phyloP scores from a whole-genome alignment of 352 stramenopile species.

The Plasmopara viticola region DNA sequence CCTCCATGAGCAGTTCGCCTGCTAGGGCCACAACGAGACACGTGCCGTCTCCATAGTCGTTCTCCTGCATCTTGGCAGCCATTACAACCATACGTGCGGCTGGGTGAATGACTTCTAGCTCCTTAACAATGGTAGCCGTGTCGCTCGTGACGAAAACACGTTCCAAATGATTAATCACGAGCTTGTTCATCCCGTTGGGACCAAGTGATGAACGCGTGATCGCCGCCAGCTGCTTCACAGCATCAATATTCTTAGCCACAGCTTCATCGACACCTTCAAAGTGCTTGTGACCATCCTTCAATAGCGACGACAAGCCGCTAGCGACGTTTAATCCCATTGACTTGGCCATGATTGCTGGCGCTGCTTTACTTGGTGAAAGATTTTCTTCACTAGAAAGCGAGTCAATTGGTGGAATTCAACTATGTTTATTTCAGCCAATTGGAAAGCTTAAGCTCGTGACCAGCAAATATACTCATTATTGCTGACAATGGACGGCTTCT shows the following conservation, averaged over 20 bases:
- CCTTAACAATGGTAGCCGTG: constrained; percentile 98
- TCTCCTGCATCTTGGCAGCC: constrained; percentile 98
- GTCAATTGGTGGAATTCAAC: constrained; percentile 1
- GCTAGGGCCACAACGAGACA: constrained; percentile 97
- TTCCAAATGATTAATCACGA: constrained; percentile 99
- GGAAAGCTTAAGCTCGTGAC: constrained; percentile 2
- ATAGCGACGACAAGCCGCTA: constrained; percentile 93
- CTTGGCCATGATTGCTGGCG: constrained; percentile 64
- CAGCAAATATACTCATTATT: constrained; percentile 7
- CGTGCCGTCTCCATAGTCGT: constrained; percentile 94
- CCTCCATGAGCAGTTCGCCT: constrained; percentile 95
- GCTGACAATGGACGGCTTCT: constrained; percentile 52
- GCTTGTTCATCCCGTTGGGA: constrained; percentile 99
- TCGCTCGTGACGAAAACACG: constrained; percentile 99
- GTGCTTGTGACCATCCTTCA: constrained; percentile 98
- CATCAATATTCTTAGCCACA: constrained; percentile 98
- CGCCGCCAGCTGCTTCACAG: constrained; percentile 95
- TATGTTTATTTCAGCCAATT: neutral
- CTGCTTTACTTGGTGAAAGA: constrained; percentile 26
- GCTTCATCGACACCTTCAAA: constrained; percentile 94
- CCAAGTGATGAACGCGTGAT: constrained; percentile 97
- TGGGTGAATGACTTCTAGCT: constrained; percentile 97
- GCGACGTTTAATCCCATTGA: constrained; percentile 95
- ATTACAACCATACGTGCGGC: constrained; percentile 98
- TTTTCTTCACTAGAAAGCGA: constrained; percentile 5